phyloP scores from a whole-genome alignment of 257 asterid genomes.

The Asclepias syriaca region DNA sequence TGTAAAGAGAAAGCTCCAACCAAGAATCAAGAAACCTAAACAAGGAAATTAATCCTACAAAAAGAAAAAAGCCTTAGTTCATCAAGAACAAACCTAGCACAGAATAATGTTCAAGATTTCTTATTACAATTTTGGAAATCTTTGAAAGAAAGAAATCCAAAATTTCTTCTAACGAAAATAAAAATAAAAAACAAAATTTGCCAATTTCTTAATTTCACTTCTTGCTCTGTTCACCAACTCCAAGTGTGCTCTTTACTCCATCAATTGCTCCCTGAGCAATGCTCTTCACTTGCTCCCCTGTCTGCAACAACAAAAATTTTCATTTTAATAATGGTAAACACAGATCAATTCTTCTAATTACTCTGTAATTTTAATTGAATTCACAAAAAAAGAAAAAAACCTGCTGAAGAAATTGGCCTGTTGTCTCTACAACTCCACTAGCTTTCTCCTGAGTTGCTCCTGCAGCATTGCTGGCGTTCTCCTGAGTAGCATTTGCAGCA shows the following conservation, averaged over 20 bases:
- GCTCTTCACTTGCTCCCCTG: slow-evolving; percentile 47
- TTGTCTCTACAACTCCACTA: not conserved
- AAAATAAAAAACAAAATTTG: not conserved
- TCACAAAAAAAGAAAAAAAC: not conserved
- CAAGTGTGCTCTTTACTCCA: slow-evolving; percentile 69
- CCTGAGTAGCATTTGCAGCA: not conserved
- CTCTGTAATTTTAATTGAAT: no score
- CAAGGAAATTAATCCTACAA: not conserved
- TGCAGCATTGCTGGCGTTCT: not conserved
- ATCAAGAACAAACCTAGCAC: not conserved
- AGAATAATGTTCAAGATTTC: not conserved
- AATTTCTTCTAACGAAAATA: not conserved
- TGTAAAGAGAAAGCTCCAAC: not conserved
- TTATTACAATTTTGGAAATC: not conserved
- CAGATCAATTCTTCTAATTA: no score
- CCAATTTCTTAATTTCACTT: slow-evolving; percentile 31
- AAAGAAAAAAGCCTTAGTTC: not conserved
- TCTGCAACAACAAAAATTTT: slow-evolving; percentile 20
- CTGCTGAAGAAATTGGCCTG: not conserved
- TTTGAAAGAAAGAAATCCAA: slow-evolving; percentile 1
- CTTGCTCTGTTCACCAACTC: slow-evolving; percentile 45
- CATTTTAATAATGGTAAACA: no score
- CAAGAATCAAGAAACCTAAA: not conserved
- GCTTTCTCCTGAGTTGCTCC: not conserved
- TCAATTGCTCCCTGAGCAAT: slow-evolving; percentile 73